Evolutionary conservation across 2,329 filamentous ascomycete species (phyloP), one percentile per base, ranked within the genome.

Genomic region (Epichloe typhina): DNA sequence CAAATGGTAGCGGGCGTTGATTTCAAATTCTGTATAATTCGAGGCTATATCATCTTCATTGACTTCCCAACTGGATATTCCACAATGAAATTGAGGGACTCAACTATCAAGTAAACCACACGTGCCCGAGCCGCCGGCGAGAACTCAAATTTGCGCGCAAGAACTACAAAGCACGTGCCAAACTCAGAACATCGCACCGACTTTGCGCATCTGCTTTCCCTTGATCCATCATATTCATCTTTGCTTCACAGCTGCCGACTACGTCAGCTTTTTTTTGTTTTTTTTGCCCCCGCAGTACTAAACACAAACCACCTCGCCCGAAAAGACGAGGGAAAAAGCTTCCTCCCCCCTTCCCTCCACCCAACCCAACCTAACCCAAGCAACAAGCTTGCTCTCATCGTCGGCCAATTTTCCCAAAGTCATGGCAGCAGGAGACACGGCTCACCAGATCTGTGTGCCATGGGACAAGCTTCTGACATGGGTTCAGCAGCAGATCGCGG

Each of bases 401-500:
- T 23, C 41, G 17, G 41, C 5, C 2, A 5, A 17, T 13, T 3
- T 21, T 15, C 39, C 5, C n/a, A 13, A 17, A 42, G 19, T n/a
- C 35, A 53, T 53, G 52, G 19, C 46, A 17, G 19, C 21, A 39
- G 39, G 11, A 7, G 46, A 50, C 5, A 12, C 44, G 26, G 13
- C 15, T 17, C 19, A 31, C 17, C 5, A 41, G 33, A 33, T 56
- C 12, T 42, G 54, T 39, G 56, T 65, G 15, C 56, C 65, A 15
- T 71, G 66, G 62, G 53, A 55, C n/a, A 59, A 58, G 17, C 56
- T 74, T 49, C 66, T 65, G 47, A 58, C 56, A 15, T 74, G 68
- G 68, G 63, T 72, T 50, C 64, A 66, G 23, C 44, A 62, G 19
- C 69, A 75, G 47, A 69, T 71, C 50, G 58, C 60, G 2, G 60